Evolutionary conservation across 202 grass and related monocot species (phyloP), one percentile per base, ranked within the genome.

Genomic region (Setaria viridis): DNA sequence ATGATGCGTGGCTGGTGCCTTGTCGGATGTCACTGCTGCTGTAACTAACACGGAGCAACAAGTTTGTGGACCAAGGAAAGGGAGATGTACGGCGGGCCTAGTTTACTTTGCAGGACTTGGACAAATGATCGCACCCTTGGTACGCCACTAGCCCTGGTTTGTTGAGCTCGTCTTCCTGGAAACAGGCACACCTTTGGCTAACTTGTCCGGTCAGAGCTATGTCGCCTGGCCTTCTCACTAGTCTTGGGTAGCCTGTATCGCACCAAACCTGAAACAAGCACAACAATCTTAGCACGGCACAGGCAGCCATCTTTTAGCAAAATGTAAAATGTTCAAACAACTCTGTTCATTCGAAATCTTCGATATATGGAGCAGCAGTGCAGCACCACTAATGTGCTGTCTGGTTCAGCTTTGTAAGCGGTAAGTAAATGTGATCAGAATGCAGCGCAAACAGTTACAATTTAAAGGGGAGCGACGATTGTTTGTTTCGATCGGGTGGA

Each of bases 171-270:
- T 83, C 90, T 85, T 96, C 87, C 74, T 80, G 91, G 79, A 92
- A 90, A 78, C 93, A 99, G 16, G 91, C 93, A 60, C 97, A 99
- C 35, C 92, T 87, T 70, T 96, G 97, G 86, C 87, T 96, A 34
- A 96, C 90, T 83, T 96, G 75, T 67, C 97, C 92, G 9, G 88
- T 99, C 78, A 99, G 87, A 25, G 93, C 97, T 78, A 93, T 96
- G 78, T 96, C 93, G 47, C 84, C 91, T 6, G 93, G 86, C 70
- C 88, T 82, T 85, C 86, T 85, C 35, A 96, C 87, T 79, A 99
- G 68, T 77, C 97, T 88, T 73, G 97, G 97, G 63, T 96, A 96
- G 48, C 93, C 91, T 57, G 62, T 72, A 0, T 99, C 96, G 80
- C 96, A 99, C 93, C 96, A 99, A 33, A 99, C 96, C 93, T 96